These are phyloP conservation scores for Debaryomyces udenii DNA, from an alignment of 1,139 yeast species.

Conservation along the genomic window DNA sequence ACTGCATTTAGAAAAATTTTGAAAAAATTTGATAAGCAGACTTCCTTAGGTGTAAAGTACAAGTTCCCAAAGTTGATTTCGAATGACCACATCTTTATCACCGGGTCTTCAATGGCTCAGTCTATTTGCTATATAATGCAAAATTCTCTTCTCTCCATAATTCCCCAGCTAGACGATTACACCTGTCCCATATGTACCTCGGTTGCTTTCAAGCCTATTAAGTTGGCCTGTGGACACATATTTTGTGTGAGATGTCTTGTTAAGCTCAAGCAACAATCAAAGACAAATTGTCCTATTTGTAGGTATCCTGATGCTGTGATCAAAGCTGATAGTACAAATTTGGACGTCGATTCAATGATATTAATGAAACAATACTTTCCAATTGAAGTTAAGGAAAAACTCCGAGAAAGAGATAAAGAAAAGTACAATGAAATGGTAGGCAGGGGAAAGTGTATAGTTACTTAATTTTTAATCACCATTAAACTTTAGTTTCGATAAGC, in stretches of 20 bases:
- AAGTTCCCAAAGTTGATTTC: constrained; percentile 51
- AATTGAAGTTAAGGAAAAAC: constrained; percentile 62
- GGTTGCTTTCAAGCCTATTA: constrained; percentile 71
- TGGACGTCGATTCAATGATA: constrained; percentile 57
- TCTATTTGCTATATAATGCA: constrained; percentile 60
- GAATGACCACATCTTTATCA: constrained; percentile 48
- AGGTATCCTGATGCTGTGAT: constrained; percentile 54
- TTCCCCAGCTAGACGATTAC: constrained; percentile 77
- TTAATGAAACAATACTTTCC: constrained; percentile 67
- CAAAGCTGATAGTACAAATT: constrained; percentile 60
- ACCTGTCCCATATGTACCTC: constrained; percentile 72
- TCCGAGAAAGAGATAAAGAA: constrained; percentile 61
- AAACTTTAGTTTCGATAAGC: no score
- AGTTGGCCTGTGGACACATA: constrained; percentile 62
- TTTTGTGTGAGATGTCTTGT: constrained; percentile 75
- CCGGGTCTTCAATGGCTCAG: constrained; percentile 55
- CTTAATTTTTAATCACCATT: constrained; percentile 7
- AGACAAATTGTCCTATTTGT: constrained; percentile 70
- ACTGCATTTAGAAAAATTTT: constrained; percentile 68
- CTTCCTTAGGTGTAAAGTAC: constrained; percentile 54
- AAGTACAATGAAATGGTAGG: constrained; percentile 35
- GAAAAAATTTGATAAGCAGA: constrained; percentile 75
- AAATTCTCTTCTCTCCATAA: constrained; percentile 52
- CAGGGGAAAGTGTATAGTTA: constrained; percentile 15
- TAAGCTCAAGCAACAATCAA: constrained; percentile 59